These are phyloP conservation scores for Piper longum DNA, from an alignment of 164 flowering plant species.

Conservation along the genomic window DNA sequence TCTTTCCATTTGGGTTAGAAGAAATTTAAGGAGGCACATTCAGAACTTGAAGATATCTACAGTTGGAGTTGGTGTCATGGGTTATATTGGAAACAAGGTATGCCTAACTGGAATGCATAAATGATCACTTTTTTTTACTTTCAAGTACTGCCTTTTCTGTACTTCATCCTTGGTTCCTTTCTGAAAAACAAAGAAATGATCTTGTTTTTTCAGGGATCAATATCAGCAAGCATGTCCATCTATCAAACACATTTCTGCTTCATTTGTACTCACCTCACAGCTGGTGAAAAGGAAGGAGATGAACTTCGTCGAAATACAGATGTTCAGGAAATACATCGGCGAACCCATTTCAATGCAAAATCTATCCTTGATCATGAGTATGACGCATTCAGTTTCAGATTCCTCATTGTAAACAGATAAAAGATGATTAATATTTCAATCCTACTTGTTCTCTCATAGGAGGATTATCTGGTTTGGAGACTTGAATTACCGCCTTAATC, in stretches of 20 bases:
- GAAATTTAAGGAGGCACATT: slow-evolving; percentile 71
- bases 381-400: slow-evolving; percentile 12
- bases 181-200: background rate
- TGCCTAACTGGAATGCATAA: slow-evolving; percentile 2
- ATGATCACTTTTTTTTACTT: background rate
- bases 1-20: slow-evolving; percentile 81
- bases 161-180: background rate
- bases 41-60: slow-evolving; percentile 74
- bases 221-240: slow-evolving; percentile 94
- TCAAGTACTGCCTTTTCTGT: background rate
- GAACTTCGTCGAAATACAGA: slow-evolving; percentile 70
- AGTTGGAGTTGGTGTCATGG: slow-evolving; percentile 98
- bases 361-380: slow-evolving; percentile 79
- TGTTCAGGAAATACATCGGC: slow-evolving; percentile 70
- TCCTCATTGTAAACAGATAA: background rate
- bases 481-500: slow-evolving; percentile 72
- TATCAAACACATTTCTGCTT: slow-evolving; percentile 92
- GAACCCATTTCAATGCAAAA: slow-evolving; percentile 57
- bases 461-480: slow-evolving; percentile 92
- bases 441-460: slow-evolving; percentile 29
- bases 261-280: slow-evolving; percentile 79
- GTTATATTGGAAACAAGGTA: slow-evolving; percentile 96
- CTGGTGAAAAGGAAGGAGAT: slow-evolving; percentile 86
- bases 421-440: background rate
- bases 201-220: slow-evolving; percentile 63